Base-by-base conservation (phyloP, 345 rosid species). In the Populus pruinosa region DNA sequence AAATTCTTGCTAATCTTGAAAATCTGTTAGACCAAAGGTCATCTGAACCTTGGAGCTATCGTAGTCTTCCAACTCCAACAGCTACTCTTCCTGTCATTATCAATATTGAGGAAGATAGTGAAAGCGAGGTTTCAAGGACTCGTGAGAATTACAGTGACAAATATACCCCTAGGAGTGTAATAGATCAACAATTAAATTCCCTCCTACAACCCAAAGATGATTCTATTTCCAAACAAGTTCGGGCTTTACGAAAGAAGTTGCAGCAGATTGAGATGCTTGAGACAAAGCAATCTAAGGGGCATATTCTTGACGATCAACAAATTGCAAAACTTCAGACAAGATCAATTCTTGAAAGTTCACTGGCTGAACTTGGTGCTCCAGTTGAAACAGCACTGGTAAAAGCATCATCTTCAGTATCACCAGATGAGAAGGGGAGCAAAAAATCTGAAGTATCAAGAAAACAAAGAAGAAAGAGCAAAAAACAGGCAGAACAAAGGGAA, bases 261-360 rank as follows among this genome's bases (percentile, higher is more conserved):
- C 99, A 93, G 83, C 99, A 96, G 79, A 91, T 96, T 79, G 99
- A 93, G 86, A 90, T 90, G 86, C 99, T 96, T 36, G 97, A 93
- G 87, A 82, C 80, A 67, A 96, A 91, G 82, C 94, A 83, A 77
- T 86, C 86, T 25, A 85, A 85, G 53, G 98, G 98, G 49, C 88
- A 83, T 76, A 78, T 73, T 71, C 99, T 96, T n/a, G 99, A 96
- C 83, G 86, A 84, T 82, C 99, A 96, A 89, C 99, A 93, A 79
- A 84, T 88, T 77, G 94, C 96, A 63, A 96, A 96, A 86, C 93
- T 96, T 80, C 88, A 88, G 81, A 90, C 92, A 77, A 89, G 86
- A 86, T 29, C 78, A 2, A 88, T 79, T 70, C 84, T 96, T 31
- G 97, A 92, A 85, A 85, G 76, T 79, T 91, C 93, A 49, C 91